phyloP scores from a whole-genome alignment of 2,329 filamentous ascomycete genomes.

The Calonectria ilicicola region DNA sequence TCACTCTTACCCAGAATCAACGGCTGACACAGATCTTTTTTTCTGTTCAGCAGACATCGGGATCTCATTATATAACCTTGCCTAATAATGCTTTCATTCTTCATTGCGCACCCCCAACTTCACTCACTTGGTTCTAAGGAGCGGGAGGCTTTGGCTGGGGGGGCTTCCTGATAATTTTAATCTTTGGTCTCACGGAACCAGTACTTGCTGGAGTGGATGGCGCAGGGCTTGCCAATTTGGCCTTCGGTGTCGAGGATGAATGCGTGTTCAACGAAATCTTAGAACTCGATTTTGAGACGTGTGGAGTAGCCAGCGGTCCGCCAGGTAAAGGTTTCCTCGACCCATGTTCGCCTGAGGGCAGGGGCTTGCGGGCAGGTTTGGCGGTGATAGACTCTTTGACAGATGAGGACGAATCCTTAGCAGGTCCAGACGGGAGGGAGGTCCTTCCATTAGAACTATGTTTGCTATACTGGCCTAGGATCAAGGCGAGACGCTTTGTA shows the following conservation, averaged over 20 bases:
- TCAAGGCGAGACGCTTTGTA: conserved; percentile 49
- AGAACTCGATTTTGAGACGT: conserved; percentile 35
- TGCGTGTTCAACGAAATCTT: conserved; percentile 43
- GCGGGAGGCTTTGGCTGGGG: conserved; percentile 39
- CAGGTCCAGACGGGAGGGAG: conserved; percentile 47
- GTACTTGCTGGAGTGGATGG: conserved; percentile 36
- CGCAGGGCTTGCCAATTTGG: conserved; percentile 41
- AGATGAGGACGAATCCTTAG: conserved; percentile 40
- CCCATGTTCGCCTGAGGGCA: conserved; percentile 45
- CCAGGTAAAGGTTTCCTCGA: conserved; percentile 49
- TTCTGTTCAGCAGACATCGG: neutral
- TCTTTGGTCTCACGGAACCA: conserved; percentile 47
- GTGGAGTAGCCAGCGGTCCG: conserved; percentile 38
- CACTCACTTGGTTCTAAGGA: conserved; percentile 32
- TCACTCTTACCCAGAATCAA: neutral
- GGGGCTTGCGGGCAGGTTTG: conserved; percentile 52
- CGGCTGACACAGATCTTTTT: neutral
- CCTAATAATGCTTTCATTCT: neutral
- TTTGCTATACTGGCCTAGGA: conserved; percentile 46
- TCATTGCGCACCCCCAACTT: neutral
- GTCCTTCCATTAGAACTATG: conserved; percentile 41
- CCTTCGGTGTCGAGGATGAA: conserved; percentile 33
- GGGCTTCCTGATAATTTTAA: conserved; percentile 52
- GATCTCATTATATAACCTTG: neutral
- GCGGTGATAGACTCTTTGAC: conserved; percentile 47